Evolutionary conservation across 176 grass and related monocot species (phyloP).

Genomic region (Avena insularis): DNA sequence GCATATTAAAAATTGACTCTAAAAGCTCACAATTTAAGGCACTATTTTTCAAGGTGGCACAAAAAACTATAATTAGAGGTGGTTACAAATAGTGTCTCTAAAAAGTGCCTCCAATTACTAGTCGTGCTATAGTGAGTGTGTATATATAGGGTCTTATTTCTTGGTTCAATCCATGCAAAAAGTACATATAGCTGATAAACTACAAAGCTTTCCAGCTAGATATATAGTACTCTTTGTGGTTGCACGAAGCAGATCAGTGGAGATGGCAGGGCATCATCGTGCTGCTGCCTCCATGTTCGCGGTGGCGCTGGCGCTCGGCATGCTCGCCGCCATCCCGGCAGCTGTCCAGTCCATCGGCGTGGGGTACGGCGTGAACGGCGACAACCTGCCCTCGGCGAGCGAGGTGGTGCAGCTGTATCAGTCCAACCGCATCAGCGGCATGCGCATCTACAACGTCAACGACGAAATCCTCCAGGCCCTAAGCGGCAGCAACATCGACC

Average conservation of each 20-base stretch:
- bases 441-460: conserved; percentile 60
- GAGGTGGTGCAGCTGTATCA: conserved; percentile 47
- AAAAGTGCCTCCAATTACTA: too few species aligned
- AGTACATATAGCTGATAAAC: not conserved
- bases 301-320: conserved; percentile 39
- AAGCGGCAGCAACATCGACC: conserved; percentile 34
- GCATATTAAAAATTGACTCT: too few species aligned
- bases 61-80: too few species aligned
- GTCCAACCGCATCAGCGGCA: conserved; percentile 41
- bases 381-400: conserved; percentile 38
- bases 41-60: too few species aligned
- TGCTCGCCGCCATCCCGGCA: conserved; percentile 35
- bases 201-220: too few species aligned
- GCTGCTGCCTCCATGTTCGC: conserved; percentile 27
- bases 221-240: too few species aligned
- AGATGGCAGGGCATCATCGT: conserved; percentile 24
- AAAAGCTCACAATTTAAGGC: too few species aligned
- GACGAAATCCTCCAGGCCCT: conserved; percentile 43
- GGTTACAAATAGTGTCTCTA: too few species aligned
- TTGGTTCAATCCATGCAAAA: conserved; percentile 32
- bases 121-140: not conserved
- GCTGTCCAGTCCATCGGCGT: conserved; percentile 48
- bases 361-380: conserved; percentile 45
- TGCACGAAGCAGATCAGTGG: not conserved
- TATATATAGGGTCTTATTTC: conserved; percentile 27